These are phyloP conservation scores for Lentinus tigrinus DNA, from an alignment of 768 basidiomycete genomes.

Conservation along the genomic window DNA sequence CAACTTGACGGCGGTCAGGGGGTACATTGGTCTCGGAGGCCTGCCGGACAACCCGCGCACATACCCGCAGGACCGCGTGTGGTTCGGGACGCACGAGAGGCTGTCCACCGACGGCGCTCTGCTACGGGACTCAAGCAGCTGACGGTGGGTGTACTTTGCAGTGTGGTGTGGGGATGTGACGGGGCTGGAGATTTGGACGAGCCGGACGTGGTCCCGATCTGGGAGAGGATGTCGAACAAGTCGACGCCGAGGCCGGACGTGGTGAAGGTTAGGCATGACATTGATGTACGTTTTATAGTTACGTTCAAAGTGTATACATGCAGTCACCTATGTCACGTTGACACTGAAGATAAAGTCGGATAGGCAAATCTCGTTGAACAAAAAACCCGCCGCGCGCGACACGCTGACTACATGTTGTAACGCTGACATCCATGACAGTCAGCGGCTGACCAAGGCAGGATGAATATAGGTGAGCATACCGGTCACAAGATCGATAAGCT, in stretches of 20 bases:
- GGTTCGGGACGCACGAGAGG: conserved; percentile 97
- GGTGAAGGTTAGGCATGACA: conserved; percentile 69
- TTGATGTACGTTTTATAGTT: conserved; percentile 19
- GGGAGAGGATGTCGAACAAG: conserved; percentile 81
- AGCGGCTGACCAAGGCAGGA: too few species aligned
- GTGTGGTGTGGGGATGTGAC: conserved; percentile 99
- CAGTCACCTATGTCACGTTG: too few species aligned
- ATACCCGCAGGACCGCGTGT: conserved; percentile 95
- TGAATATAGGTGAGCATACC: too few species aligned
- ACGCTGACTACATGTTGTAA: too few species aligned
- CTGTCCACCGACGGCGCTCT: conserved; percentile 66
- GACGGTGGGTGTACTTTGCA: too few species aligned
- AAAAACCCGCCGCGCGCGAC: too few species aligned
- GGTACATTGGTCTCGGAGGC: conserved; percentile 90
- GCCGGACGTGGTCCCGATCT: conserved; percentile 96
- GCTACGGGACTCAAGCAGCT: too few species aligned
- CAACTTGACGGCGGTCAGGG: conserved; percentile 94
- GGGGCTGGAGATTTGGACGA: conserved; percentile 97
- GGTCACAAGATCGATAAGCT: too few species aligned
- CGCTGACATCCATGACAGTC: too few species aligned
- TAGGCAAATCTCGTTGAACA: too few species aligned
- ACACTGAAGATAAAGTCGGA: too few species aligned
- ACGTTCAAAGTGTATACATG: too few species aligned
- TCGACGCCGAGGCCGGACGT: conserved; percentile 54
- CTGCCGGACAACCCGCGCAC: conserved; percentile 94